These are phyloP conservation scores for Inonotus obliquus DNA, from an alignment of 1,284 basidiomycete genomes.

Conservation along the genomic window DNA sequence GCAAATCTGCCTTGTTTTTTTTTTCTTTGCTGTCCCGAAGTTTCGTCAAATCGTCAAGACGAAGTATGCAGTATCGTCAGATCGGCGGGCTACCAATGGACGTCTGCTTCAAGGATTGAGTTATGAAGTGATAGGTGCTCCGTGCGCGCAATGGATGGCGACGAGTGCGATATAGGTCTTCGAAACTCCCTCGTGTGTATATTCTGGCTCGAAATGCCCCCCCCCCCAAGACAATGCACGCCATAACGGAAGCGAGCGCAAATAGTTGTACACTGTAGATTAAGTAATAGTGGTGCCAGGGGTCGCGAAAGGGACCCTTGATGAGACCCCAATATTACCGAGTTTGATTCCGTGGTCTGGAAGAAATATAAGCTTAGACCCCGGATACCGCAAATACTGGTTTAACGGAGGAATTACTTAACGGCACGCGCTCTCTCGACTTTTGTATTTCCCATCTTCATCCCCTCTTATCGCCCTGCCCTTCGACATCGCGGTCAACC, in stretches of 20 bases:
- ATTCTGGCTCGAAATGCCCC: background rate
- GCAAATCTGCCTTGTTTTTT: background rate
- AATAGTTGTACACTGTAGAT: background rate
- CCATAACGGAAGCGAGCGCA: background rate
- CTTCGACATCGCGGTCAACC: background rate
- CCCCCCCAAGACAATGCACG: background rate
- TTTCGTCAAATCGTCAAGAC: background rate
- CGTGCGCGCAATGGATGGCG: background rate
- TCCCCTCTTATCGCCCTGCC: conserved; percentile 3
- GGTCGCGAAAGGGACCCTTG: too few relatives aligned
- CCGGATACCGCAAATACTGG: background rate
- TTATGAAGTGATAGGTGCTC: background rate
- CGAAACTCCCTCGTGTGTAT: background rate
- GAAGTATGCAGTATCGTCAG: too few relatives aligned
- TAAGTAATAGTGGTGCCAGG: background rate
- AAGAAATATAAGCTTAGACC: background rate
- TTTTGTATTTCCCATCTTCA: background rate
- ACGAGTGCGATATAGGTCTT: background rate
- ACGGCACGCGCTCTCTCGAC: background rate
- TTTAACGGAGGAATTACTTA: background rate
- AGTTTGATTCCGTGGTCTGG: background rate
- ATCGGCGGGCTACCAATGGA: background rate
- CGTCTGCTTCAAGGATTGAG: background rate
- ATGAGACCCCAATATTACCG: background rate
- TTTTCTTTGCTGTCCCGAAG: background rate